Percentiles rank a stretch among this genome's conserved stretches.
Conservation (phyloP, 441 rosid species). For the Adansonia madagascariensis region DNA sequence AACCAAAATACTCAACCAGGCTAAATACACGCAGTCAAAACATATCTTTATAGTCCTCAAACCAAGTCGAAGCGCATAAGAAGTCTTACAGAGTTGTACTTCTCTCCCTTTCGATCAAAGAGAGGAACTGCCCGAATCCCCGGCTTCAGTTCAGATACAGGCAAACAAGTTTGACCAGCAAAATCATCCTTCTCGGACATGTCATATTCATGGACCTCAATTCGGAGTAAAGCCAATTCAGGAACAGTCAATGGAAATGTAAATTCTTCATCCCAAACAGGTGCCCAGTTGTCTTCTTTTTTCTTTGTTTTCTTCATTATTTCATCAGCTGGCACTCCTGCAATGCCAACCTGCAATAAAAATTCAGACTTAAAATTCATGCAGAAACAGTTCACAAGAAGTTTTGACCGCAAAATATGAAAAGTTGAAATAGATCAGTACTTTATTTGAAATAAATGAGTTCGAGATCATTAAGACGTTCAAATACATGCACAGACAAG, state of each 20-base stretch:
- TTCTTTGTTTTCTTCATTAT: conserved; percentile 63
- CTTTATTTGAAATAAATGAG: not conserved
- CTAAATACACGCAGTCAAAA: not conserved
- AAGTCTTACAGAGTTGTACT: conserved; percentile 61
- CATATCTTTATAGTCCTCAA: not conserved
- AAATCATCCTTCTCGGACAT: conserved; percentile 79
- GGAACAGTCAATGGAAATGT: conserved; percentile 78
- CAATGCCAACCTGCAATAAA: conserved; percentile 64
- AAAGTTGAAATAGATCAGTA: not conserved
- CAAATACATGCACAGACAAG: not conserved
- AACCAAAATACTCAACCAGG: not conserved
- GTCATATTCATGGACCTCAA: conserved; percentile 80
- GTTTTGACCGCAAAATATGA: not conserved
- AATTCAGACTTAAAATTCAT: not conserved
- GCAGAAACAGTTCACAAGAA: not conserved
- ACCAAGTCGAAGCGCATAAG: conserved; percentile 59
- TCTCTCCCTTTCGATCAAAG: conserved; percentile 48
- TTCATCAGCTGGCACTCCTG: conserved; percentile 69
- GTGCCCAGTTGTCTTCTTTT: conserved; percentile 71
- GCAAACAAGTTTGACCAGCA: conserved; percentile 80
- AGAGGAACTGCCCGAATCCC: conserved; percentile 77
- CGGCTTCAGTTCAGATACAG: conserved; percentile 59
- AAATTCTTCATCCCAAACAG: conserved; percentile 72
- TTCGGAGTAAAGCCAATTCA: conserved; percentile 65
- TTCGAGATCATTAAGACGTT: not conserved